Evolutionary conservation across 108 stramenopile species (phyloP), one percentile per base, ranked within the genome.

Genomic region (Aurantiochytrium sp.): DNA sequence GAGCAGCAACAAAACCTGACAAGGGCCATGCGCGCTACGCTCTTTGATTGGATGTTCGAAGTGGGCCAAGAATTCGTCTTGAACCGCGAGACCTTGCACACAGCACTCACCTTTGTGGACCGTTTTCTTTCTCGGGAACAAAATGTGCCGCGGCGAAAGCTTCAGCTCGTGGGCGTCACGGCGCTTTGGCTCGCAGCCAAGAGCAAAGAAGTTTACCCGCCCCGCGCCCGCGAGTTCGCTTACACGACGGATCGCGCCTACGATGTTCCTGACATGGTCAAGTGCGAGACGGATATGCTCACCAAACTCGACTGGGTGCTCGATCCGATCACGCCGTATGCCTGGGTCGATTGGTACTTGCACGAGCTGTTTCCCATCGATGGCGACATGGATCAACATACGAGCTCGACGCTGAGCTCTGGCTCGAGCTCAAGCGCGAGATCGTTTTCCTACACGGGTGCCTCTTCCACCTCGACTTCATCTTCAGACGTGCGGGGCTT

Each of bases 31-130:
- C 76, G 76, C 3, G 76, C 76, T 6, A 83, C 76, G 45, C 76
- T 83, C 49, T 83, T 83, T 83, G 76, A 83, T 45, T 83, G 76
- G 76, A 83, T 83, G 76, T 83, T 53, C 76, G 76, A 83, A 35
- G 76, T 83, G 10, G 76, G 76, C 49, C 76, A 83, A 23, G 76
- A 83, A 35, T 83, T 83, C 23, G 49, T 83, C 6, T 16, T 83
- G 45, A 83, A 47, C 45, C 76, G 76, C n/a, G 76, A 83, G 49
- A 83, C 76, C 49, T 35, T 83, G 76, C 76, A 83, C 51, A 83
- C 76, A 16, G 76, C 76, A 21, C 51, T 83, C 4, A 83, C 45
- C 45, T 83, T 21, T 35, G 76, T 83, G 49, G 76, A 83, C 28
- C 76, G 76, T 45, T 83, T 45, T 2, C n/a, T 83, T 0, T 83